These are phyloP conservation scores for Apophysomyces trapeziformis DNA, from an alignment of 371 early-diverging fungal species.

Conservation along the genomic window DNA sequence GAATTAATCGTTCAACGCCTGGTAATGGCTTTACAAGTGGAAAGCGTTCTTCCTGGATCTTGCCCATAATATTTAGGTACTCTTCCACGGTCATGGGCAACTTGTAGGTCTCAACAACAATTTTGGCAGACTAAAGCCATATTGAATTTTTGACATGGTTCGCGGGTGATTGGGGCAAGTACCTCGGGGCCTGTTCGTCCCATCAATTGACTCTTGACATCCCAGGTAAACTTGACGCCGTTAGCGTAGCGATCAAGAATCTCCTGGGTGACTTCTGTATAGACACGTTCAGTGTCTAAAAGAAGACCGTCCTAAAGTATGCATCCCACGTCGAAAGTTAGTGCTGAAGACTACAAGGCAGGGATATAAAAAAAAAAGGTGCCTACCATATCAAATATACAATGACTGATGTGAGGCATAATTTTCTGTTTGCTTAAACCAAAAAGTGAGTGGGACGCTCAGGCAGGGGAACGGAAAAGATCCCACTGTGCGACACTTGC, in stretches of 20 bases:
- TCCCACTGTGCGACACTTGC: too few species aligned
- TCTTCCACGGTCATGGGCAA: slow-evolving; percentile 83
- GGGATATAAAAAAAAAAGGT: not conserved
- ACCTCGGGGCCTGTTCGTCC: slow-evolving; percentile 73
- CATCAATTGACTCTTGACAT: slow-evolving; percentile 84
- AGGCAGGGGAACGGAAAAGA: too few species aligned
- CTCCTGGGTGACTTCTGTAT: slow-evolving; percentile 81
- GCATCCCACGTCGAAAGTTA: not conserved
- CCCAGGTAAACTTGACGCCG: slow-evolving; percentile 78
- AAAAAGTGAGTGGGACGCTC: not conserved
- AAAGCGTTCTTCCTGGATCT: slow-evolving; percentile 60
- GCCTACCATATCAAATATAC: slow-evolving; percentile 88
- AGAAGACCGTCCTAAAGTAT: slow-evolving; percentile 44
- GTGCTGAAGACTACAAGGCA: not conserved
- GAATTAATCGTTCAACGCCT: slow-evolving; percentile 76
- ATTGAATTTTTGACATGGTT: not conserved
- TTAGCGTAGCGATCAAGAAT: slow-evolving; percentile 50
- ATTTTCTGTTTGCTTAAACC: slow-evolving; percentile 10
- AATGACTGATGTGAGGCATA: slow-evolving; percentile 67
- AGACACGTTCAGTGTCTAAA: slow-evolving; percentile 86
- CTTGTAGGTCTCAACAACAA: slow-evolving; percentile 67
- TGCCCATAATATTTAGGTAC: slow-evolving; percentile 57
- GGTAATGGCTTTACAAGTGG: slow-evolving; percentile 68
- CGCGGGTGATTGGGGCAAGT: not conserved
- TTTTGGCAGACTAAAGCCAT: slow-evolving; percentile 61